Evolutionary conservation across 2,329 filamentous ascomycete species (phyloP).

Genomic region (Apiospora marii): DNA sequence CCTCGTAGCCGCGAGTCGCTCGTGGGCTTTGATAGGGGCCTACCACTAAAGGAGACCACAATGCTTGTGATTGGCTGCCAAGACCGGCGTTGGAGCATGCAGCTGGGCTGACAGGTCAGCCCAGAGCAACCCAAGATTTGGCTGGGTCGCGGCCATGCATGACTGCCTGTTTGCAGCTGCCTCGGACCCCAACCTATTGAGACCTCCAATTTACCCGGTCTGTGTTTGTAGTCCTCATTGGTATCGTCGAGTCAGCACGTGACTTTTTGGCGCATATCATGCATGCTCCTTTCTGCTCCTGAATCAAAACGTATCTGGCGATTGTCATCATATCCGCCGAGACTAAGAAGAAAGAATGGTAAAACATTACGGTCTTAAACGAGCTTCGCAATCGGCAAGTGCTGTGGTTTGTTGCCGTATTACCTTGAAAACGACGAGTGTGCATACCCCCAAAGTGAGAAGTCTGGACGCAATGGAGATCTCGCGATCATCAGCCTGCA

Average conservation of each 20-base stretch:
- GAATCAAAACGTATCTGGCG: background rate
- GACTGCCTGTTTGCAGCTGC: background rate
- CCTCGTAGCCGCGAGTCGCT: too few species aligned
- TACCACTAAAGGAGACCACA: background rate
- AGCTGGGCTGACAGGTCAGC: constrained; percentile 14
- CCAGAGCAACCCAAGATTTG: background rate
- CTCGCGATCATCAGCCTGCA: background rate
- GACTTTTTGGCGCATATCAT: too few species aligned
- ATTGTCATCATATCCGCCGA: background rate
- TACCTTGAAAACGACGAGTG: too few species aligned
- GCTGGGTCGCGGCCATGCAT: constrained; percentile 6
- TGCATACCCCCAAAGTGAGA: background rate
- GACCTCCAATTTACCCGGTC: too few species aligned
- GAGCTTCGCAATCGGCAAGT: background rate
- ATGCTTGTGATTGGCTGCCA: background rate
- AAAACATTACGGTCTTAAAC: background rate
- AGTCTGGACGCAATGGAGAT: background rate
- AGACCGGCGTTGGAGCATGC: background rate
- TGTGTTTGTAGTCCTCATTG: background rate
- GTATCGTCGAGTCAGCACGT: background rate
- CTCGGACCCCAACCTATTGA: background rate
- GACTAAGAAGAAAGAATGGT: too few species aligned
- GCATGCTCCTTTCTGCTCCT: background rate
- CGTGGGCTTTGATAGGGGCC: background rate
- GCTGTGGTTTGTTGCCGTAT: background rate